A percentile compares a stretch with the other conserved stretches of the same genome.
phyloP scores from a whole-genome alignment of 2,329 filamentous ascomycete genomes.

The Zopfia rhizophila region DNA sequence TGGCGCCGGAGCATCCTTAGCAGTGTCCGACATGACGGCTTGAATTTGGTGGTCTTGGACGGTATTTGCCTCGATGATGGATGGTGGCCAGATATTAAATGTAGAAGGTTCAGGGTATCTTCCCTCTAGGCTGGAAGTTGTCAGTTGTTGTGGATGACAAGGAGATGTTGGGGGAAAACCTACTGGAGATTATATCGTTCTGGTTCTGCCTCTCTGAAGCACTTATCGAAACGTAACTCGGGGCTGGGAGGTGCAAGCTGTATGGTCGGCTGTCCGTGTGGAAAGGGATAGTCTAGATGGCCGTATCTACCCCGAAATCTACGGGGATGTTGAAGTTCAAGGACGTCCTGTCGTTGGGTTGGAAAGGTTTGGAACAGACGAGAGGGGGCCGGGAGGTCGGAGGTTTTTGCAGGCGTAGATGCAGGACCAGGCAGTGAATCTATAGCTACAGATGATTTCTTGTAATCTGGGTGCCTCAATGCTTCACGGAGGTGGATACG shows the following conservation, averaged over 20 bases:
- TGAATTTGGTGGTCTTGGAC: conserved; percentile 20
- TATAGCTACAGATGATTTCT: conserved; percentile 1
- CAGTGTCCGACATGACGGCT: conserved; percentile 1
- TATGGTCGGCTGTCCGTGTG: conserved; percentile 8
- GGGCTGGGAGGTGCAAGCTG: conserved; percentile 14
- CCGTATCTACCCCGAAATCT: conserved; percentile 24
- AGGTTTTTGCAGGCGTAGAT: neutral
- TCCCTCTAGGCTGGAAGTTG: conserved; percentile 7
- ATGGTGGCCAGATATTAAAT: conserved; percentile 17
- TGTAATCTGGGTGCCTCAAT: conserved; percentile 9
- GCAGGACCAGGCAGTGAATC: neutral
- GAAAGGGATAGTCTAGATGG: conserved; percentile 19
- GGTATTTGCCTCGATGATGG: conserved; percentile 9
- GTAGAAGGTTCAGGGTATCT: conserved; percentile 13
- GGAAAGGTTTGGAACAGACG: neutral
- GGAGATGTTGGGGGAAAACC: neutral
- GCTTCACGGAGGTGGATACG: conserved; percentile 14
- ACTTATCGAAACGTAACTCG: conserved; percentile 10
- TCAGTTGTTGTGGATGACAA: conserved; percentile 1
- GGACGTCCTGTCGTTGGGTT: conserved; percentile 2
- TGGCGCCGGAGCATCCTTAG: neutral
- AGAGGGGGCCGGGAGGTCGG: neutral
- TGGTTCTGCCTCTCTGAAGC: conserved; percentile 20
- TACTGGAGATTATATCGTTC: conserved; percentile 12
- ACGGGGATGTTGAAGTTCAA: conserved; percentile 20